Conservation (phyloP, 2,329 filamentous ascomycete genomes). For the Nigrospora osmanthi region DNA sequence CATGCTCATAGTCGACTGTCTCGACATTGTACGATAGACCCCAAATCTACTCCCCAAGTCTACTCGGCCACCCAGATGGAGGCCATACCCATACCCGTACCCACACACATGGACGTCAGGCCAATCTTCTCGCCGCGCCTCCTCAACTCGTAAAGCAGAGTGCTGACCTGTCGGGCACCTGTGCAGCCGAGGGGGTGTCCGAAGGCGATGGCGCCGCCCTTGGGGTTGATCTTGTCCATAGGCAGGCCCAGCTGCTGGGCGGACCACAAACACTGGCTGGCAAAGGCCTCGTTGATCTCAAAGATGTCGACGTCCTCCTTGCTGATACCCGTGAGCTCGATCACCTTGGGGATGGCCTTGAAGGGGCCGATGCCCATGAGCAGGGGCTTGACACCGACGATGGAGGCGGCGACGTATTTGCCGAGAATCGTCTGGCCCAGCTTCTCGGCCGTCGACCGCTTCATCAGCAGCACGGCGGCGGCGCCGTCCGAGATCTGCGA, state of each 20-base stretch:
- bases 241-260: constrained; percentile 80
- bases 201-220: constrained; percentile 93
- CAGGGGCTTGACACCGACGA: constrained; percentile 84
- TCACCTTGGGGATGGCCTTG: constrained; percentile 89
- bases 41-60: too few relatives aligned
- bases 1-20: too few relatives aligned
- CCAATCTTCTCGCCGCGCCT: constrained; percentile 79
- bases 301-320: constrained; percentile 93
- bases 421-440: constrained; percentile 85
- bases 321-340: constrained; percentile 77
- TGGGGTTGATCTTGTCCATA: constrained; percentile 86
- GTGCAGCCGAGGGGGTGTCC: constrained; percentile 94
- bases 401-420: constrained; percentile 79
- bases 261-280: constrained; percentile 90
- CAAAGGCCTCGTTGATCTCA: constrained; percentile 99
- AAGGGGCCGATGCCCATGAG: constrained; percentile 96
- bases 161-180: constrained; percentile 87
- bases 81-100: constrained; percentile 97
- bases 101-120: constrained; percentile 92
- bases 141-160: constrained; percentile 82
- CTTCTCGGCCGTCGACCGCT: constrained; percentile 79
- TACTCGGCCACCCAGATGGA: constrained; percentile 95
- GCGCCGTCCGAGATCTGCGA: constrained; percentile 94
- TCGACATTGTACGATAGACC: too few relatives aligned
- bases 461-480: constrained; percentile 92